Evolutionary conservation across 768 basidiomycete genomes (phyloP).

Genomic region (Lyophyllum decastes): DNA sequence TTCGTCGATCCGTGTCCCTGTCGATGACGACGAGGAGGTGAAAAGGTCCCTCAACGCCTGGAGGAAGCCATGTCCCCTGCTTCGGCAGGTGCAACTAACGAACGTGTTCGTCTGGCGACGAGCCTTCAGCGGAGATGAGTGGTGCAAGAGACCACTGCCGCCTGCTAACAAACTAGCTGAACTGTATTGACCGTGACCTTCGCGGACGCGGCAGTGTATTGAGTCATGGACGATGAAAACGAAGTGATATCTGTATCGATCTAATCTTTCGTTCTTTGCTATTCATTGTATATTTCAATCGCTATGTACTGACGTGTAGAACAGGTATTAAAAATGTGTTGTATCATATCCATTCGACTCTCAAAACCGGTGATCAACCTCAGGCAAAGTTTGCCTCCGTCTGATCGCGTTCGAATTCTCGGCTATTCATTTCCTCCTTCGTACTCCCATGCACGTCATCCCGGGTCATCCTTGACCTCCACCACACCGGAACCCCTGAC

Average conservation of each 20-base stretch:
- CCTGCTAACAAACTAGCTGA: background rate
- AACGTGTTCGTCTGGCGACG: slow-evolving; percentile 41
- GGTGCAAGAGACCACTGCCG: slow-evolving; percentile 26
- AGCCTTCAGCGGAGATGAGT: slow-evolving; percentile 32
- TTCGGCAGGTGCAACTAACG: slow-evolving; percentile 43
- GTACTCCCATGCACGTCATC: background rate
- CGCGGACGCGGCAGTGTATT: too few relatives aligned
- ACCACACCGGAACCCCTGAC: too few relatives aligned
- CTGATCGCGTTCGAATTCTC: background rate
- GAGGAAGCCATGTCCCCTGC: slow-evolving; percentile 38
- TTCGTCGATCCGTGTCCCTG: background rate
- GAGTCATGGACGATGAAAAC: background rate
- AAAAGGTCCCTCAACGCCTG: slow-evolving; percentile 42
- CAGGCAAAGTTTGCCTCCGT: too few relatives aligned
- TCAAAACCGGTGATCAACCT: background rate
- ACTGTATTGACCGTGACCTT: background rate
- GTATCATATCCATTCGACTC: background rate
- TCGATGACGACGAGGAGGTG: slow-evolving; percentile 27
- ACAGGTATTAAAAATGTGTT: background rate
- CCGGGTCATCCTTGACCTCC: background rate
- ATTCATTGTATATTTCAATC: too few relatives aligned
- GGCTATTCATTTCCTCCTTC: background rate
- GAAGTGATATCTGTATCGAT: background rate
- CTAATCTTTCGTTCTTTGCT: background rate
- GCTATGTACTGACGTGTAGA: background rate